Evolutionary conservation across 345 rosid species (phyloP), one percentile per base, ranked within the genome.

Genomic region (Citrus trifoliata): DNA sequence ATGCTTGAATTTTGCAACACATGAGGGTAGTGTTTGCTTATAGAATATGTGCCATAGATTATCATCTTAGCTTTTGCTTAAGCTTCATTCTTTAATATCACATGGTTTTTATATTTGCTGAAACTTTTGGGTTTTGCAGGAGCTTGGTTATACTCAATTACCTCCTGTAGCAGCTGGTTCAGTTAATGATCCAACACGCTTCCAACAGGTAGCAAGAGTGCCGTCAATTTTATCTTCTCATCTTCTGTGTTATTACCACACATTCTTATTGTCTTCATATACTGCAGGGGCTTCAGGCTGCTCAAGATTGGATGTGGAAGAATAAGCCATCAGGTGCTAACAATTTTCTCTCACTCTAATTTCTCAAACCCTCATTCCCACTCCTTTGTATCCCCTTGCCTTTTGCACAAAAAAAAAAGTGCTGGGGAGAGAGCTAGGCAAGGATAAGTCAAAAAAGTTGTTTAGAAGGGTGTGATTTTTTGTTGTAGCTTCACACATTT

Each of bases 301-400:
- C 87, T 68, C 93, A 90, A 82, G 93, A 92, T 28, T 84, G 82
- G 89, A 85, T 84, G 89, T 89, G 95, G 99, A 94, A 89, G 85
- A 88, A 87, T 68, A 94, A 90, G 81, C 88, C 89, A 81, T 78
- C 92, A 89, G 96, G 95, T 93, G 85, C 74, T 65, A 68, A 76
- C 77, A 35, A 42, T 78, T 74, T 60, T 68, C 61, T 67, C 59
- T 71, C 58, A 21, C 73, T 63, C 38, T 75, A 70, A 68, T 80
- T 61, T 77, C 30, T 73, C 62, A 58, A 4, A 4, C 55, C 62
- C 24, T 28, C 6, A 7, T 38, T 30, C 28, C 10, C 51, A 0
- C 18, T 4, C 18, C 51, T 16, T 46, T 12, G 13, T 13, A 12
- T 12, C 51, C 51, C 18, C 51, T 46, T 46, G 18, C 51, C 51